Evolutionary conservation across 176 grass and related monocot genomes (phyloP).

Genomic region (Hsuehochloa calcarea): DNA sequence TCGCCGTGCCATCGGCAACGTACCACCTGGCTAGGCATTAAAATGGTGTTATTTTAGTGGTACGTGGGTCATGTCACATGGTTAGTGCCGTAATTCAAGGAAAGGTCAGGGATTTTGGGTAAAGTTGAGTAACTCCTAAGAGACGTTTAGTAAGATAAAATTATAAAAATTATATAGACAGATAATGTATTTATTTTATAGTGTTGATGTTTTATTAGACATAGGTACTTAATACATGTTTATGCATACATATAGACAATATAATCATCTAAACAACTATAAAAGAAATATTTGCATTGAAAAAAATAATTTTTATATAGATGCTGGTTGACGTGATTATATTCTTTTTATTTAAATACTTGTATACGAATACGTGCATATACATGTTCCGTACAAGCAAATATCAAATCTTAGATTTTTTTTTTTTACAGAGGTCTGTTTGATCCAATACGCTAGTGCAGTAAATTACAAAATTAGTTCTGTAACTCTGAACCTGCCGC

Average conservation of each 20-base stretch:
- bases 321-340: no score
- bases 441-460: not conserved
- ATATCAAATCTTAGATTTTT: not conserved
- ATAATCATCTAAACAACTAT: no score
- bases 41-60: constrained; percentile 17
- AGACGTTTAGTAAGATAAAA: no score
- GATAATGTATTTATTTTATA: not conserved
- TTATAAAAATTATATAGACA: no score
- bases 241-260: no score
- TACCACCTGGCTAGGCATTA: constrained; percentile 40
- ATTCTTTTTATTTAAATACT: no score
- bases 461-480: not conserved
- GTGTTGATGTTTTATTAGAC: no score
- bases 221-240: no score
- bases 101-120: constrained; percentile 33
- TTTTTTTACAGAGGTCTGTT: not conserved
- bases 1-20: constrained; percentile 49
- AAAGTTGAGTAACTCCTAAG: constrained; percentile 22
- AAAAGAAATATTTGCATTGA: no score
- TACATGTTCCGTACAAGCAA: constrained; percentile 23
- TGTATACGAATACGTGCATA: not conserved
- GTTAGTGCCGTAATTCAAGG: constrained; percentile 55
- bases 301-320: no score
- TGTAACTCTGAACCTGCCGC: no score
- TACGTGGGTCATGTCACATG: constrained; percentile 34